phyloP scores from a whole-genome alignment of 2,329 filamentous ascomycete genomes.

The Xylariaceae sp. region DNA sequence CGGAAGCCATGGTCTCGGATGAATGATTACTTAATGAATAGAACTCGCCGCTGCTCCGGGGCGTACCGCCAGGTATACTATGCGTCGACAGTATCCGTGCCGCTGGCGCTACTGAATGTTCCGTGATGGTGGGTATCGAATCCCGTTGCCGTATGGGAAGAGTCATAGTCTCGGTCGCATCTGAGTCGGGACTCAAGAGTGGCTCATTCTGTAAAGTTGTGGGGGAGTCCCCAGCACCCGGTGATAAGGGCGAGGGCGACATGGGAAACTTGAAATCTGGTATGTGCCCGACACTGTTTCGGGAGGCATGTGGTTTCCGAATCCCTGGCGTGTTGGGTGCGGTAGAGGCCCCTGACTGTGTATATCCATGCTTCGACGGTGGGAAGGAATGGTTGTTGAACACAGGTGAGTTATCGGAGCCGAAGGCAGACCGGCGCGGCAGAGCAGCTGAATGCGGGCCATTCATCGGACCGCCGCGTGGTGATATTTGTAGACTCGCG shows the following conservation, averaged over 20 bases:
- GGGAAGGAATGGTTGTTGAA: constrained; percentile 52
- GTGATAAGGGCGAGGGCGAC: constrained; percentile 36
- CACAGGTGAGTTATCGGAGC: constrained; percentile 43
- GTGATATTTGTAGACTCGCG: constrained; percentile 73
- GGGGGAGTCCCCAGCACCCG: constrained; percentile 23
- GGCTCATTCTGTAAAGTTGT: constrained; percentile 31
- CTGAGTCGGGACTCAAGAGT: constrained; percentile 35
- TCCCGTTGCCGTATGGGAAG: constrained; percentile 40
- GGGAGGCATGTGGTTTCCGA: constrained; percentile 34
- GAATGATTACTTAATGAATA: constrained; percentile 95
- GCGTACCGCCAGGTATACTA: constrained; percentile 71
- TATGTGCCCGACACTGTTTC: constrained; percentile 39
- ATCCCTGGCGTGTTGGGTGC: constrained; percentile 41
- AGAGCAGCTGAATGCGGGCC: constrained; percentile 37
- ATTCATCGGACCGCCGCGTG: constrained; percentile 41
- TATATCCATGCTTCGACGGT: constrained; percentile 39
- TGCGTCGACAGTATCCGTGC: constrained; percentile 72
- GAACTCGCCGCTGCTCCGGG: constrained; percentile 88
- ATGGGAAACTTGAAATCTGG: constrained; percentile 56
- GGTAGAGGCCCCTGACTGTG: constrained; percentile 37
- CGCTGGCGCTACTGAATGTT: constrained; percentile 51
- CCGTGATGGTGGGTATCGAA: constrained; percentile 47
- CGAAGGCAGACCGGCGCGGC: constrained; percentile 38
- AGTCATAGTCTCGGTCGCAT: constrained; percentile 29
- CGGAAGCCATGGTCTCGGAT: constrained; percentile 85